Evolutionary conservation across 2,329 filamentous ascomycete genomes (phyloP), one percentile per base, ranked within the genome.

Genomic region (Penicillium janthinellum): DNA sequence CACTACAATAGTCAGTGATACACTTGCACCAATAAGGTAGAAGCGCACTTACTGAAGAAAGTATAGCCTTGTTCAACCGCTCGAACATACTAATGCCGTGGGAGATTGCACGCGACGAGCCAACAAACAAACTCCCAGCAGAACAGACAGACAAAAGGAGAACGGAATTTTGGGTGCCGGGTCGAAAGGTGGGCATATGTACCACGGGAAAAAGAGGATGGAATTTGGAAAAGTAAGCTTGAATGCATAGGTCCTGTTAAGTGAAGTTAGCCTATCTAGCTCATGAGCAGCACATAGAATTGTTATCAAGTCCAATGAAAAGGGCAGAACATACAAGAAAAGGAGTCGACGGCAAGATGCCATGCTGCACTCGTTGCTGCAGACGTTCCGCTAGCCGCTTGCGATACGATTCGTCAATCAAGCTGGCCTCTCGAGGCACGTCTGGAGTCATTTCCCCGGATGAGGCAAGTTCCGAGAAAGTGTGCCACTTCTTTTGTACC

Each of bases 71-170:
- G 45, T 71, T 64, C 2, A 69, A 57, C 39, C 62, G 54, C 49
- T 71, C 68, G 52, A 69, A 70, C 50, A 71, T 67, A 56, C 63
- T 69, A 11, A 58, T 62, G 0, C 67, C 67, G 25, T 64, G 62
- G 5, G 60, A 57, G 12, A 59, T 55, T 7, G 67, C 66, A 17
- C 50, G 28, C 3, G 55, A 42, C 1, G 68, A 69, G 7, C 66
- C 68, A 6, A 71, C 39, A 22, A 66, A 66, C 0, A 71, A 50
- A 51, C 65, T 67, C 1, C 67, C 68, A 15, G 61, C 61, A 4
- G 67, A 68, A 52, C 68, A 71, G 4, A 71, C 65, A 1, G 68
- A 69, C 5, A 71, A 61, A 0, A 70, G 60, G 17, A 71, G 54
- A 10, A 70, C 44, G 1, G 66, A 57, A 38, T 61, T 65, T 42